Evolutionary conservation across 2,329 filamentous ascomycete genomes (phyloP).

Genomic region (Xylariaceae sp.): DNA sequence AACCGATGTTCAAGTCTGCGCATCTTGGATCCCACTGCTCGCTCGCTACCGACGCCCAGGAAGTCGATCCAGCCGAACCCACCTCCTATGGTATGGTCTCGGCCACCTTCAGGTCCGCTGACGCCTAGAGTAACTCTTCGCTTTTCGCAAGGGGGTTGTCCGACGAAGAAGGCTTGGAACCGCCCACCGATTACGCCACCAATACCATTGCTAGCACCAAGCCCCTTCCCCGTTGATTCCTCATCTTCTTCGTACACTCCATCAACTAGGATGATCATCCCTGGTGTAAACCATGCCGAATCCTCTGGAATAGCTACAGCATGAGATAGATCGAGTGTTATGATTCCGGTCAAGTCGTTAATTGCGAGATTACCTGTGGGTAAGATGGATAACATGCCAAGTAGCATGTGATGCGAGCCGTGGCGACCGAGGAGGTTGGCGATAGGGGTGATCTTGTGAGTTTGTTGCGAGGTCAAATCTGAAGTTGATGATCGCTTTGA

Average conservation of each 20-base stretch:
- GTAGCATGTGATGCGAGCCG: slow-evolving; percentile 76
- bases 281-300: slow-evolving; percentile 86
- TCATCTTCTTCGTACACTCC: slow-evolving; percentile 96
- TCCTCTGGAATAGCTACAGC: slow-evolving; percentile 78
- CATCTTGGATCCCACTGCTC: slow-evolving; percentile 78
- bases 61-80: slow-evolving; percentile 98
- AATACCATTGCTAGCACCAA: slow-evolving; percentile 74
- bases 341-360: slow-evolving; percentile 82
- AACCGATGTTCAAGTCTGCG: slow-evolving; percentile 68
- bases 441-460: slow-evolving; percentile 86
- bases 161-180: slow-evolving; percentile 86
- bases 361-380: slow-evolving; percentile 79
- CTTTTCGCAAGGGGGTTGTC: slow-evolving; percentile 85
- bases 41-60: slow-evolving; percentile 82
- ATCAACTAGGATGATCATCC: slow-evolving; percentile 93
- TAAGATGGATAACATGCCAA: slow-evolving; percentile 75
- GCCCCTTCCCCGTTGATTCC: slow-evolving; percentile 59
- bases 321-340: slow-evolving; percentile 74
- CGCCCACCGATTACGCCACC: slow-evolving; percentile 88
- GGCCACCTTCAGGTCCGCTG: slow-evolving; percentile 51
- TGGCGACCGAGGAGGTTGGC: slow-evolving; percentile 70
- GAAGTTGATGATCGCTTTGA: slow-evolving; percentile 55
- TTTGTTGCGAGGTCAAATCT: slow-evolving; percentile 50
- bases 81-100: slow-evolving; percentile 61
- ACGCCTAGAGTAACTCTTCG: slow-evolving; percentile 73